phyloP scores from a whole-genome alignment of 805 yeast species.

The Yamadazyma sp. region DNA sequence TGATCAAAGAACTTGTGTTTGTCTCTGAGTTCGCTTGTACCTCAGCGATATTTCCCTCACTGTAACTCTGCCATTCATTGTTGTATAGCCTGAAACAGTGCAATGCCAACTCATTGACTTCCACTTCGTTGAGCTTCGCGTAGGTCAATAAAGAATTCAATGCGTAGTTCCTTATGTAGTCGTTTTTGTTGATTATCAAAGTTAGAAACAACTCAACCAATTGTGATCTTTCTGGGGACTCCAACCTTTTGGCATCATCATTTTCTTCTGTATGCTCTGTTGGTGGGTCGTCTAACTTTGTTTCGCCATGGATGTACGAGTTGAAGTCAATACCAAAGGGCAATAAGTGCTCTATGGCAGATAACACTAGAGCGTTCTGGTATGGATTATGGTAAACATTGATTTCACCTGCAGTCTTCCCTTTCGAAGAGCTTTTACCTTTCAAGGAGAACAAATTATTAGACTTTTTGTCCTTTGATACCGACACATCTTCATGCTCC shows the following conservation, averaged over 20 bases:
- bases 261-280: slow-evolving; percentile 13
- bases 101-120: slow-evolving; percentile 35
- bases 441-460: slow-evolving; percentile 10
- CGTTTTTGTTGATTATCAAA: slow-evolving; percentile 32
- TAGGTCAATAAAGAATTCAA: slow-evolving; percentile 31
- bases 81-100: slow-evolving; percentile 31
- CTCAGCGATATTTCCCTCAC: slow-evolving; percentile 9
- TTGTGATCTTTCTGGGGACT: slow-evolving; percentile 23
- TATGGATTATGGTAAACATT: slow-evolving; percentile 34
- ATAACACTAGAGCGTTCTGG: slow-evolving; percentile 32
- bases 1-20: slow-evolving; percentile 12
- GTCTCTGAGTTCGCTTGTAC: slow-evolving; percentile 9
- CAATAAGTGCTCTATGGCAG: slow-evolving; percentile 29
- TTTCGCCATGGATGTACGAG: slow-evolving; percentile 17
- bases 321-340: slow-evolving; percentile 38
- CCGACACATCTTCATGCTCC: background rate
- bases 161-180: slow-evolving; percentile 37
- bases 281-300: slow-evolving; percentile 8
- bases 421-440: slow-evolving; percentile 20
- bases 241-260: slow-evolving; percentile 22
- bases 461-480: slow-evolving; percentile 11
- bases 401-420: slow-evolving; percentile 19
- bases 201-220: slow-evolving; percentile 30
- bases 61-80: slow-evolving; percentile 10
- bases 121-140: slow-evolving; percentile 30